Conservation (phyloP, 768 basidiomycete genomes). For the Strobilomyces confusus region DNA sequence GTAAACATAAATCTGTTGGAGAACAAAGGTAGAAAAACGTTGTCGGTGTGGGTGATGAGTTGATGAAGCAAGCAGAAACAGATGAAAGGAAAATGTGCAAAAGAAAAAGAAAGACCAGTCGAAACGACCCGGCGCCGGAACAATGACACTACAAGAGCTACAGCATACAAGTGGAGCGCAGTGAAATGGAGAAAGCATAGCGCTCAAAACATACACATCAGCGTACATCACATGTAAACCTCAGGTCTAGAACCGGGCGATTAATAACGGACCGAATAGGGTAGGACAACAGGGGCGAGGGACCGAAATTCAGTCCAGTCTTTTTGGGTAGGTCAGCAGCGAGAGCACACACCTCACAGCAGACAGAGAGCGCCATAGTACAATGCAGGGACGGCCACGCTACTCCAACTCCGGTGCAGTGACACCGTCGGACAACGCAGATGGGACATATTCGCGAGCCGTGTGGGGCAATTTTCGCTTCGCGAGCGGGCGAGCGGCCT, state of each 20-base stretch:
- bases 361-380: slow-evolving; percentile 4
- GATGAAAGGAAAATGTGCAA: slow-evolving; percentile 3
- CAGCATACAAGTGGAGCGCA: slow-evolving; percentile 26
- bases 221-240: slow-evolving; percentile 23
- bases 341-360: slow-evolving; percentile 26
- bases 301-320: slow-evolving; percentile 22
- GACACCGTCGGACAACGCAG: slow-evolving; percentile 28
- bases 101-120: slow-evolving; percentile 1
- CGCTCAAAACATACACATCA: slow-evolving; percentile 23
- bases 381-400: slow-evolving; percentile 6
- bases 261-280: slow-evolving; percentile 9
- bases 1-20: slow-evolving; percentile 11
- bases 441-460: slow-evolving; percentile 22
- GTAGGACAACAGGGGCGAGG: slow-evolving; percentile 5
- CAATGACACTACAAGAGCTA: slow-evolving; percentile 22
- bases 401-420: slow-evolving; percentile 11
- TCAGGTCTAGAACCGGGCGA: slow-evolving; percentile 12
- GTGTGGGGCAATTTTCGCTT: slow-evolving; percentile 28
- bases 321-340: slow-evolving; percentile 3
- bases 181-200: slow-evolving; percentile 16
- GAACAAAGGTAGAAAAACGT: not conserved
- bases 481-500: slow-evolving; percentile 36
- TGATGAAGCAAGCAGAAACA: slow-evolving; percentile 9
- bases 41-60: not conserved
- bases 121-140: not conserved